phyloP scores from a whole-genome alignment of 805 yeast species.

The Lipomyces chichibuensis region DNA sequence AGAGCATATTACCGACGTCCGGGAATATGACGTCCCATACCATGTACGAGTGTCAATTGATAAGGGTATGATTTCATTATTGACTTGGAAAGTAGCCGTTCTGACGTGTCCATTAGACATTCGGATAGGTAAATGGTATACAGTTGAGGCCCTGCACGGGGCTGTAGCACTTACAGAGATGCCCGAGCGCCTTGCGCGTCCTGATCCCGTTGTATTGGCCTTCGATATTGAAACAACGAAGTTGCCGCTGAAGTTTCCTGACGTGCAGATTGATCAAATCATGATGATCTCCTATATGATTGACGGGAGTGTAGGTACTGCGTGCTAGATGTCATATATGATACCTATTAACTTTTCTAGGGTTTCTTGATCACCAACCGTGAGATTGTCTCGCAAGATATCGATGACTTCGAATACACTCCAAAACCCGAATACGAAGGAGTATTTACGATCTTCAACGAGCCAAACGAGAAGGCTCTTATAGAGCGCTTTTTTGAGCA shows the following conservation, averaged over 20 bases:
- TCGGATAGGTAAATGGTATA: conserved; percentile 96
- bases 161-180: conserved; percentile 60
- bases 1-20: conserved; percentile 68
- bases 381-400: conserved; percentile 91
- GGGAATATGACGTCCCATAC: conserved; percentile 96
- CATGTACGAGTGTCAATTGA: conserved; percentile 97
- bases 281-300: conserved; percentile 99
- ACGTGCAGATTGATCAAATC: conserved; percentile 81
- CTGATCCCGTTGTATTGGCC: conserved; percentile 95
- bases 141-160: conserved; percentile 66
- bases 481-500: conserved; percentile 84
- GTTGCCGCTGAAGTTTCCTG: conserved; percentile 95
- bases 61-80: conserved; percentile 43
- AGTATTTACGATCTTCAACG: conserved; percentile 84
- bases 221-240: conserved; percentile 98
- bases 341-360: conserved; percentile 10
- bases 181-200: conserved; percentile 81
- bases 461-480: conserved; percentile 76
- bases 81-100: neutral
- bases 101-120: conserved; percentile 47
- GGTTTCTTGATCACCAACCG: conserved; percentile 93
- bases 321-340: neutral
- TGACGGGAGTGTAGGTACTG: conserved; percentile 66
- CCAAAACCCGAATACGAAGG: conserved; percentile 98
- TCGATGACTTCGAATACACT: conserved; percentile 95